A percentile compares a stretch with the other conserved stretches of the same genome.
Conservation (phyloP, 2,329 filamentous ascomycete genomes). For the Paecilomyces sp. region DNA sequence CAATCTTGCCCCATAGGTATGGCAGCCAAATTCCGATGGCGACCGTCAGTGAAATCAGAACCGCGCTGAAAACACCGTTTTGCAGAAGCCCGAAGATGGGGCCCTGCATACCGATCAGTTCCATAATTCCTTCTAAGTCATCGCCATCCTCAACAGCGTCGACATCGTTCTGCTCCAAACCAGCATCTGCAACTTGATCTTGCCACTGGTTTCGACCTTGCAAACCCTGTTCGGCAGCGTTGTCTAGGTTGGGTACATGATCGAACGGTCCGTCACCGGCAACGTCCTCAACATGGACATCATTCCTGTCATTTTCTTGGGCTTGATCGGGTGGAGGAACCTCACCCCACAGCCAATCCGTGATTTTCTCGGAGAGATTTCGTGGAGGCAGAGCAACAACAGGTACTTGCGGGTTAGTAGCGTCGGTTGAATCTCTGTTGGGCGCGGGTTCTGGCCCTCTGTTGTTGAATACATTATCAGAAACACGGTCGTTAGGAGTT, state of each 20-base stretch:
- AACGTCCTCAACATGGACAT: conserved; percentile 54
- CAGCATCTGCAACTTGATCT: conserved; percentile 56
- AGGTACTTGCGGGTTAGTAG: not conserved
- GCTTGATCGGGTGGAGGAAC: conserved; percentile 18
- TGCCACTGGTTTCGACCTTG: conserved; percentile 24
- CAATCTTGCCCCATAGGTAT: conserved; percentile 83
- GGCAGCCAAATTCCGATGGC: conserved; percentile 81
- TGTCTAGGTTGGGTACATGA: conserved; percentile 42
- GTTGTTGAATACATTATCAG: not conserved
- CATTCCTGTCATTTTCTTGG: conserved; percentile 42
- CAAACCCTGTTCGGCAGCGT: conserved; percentile 25
- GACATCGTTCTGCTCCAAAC: conserved; percentile 56
- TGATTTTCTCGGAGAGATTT: conserved; percentile 17
- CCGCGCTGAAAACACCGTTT: conserved; percentile 88
- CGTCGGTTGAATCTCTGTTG: not conserved
- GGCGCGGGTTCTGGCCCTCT: not conserved
- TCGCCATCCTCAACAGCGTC: conserved; percentile 65
- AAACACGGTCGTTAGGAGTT: not conserved
- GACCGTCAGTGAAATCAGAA: conserved; percentile 81
- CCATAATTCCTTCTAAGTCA: conserved; percentile 92
- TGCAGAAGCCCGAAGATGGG: conserved; percentile 85
- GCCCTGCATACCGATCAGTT: conserved; percentile 92
- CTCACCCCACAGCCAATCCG: conserved; percentile 42
- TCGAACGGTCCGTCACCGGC: conserved; percentile 56
- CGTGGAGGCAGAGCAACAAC: conserved; percentile 9